These are phyloP conservation scores for Wickerhamomyces tratensis DNA, from an alignment of 805 yeast species.

Conservation along the genomic window DNA sequence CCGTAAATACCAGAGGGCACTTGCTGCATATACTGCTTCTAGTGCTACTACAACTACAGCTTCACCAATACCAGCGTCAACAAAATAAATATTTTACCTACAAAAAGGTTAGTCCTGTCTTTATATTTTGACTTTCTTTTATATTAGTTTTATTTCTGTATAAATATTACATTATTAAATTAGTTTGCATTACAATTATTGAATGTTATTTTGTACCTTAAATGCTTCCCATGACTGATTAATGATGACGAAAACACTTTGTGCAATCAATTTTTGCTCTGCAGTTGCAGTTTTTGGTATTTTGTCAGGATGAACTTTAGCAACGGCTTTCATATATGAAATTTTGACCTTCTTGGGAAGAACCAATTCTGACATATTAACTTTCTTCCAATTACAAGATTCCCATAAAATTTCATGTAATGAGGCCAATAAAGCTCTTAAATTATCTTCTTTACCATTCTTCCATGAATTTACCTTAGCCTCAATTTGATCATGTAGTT, in stretches of 20 bases:
- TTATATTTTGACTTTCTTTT: too few species aligned
- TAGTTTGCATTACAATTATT: constrained; percentile 5
- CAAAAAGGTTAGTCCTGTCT: too few species aligned
- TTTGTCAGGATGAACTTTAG: constrained; percentile 87
- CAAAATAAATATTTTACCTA: too few species aligned
- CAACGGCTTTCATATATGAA: constrained; percentile 80
- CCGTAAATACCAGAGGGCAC: constrained; percentile 31
- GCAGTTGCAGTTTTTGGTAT: constrained; percentile 44
- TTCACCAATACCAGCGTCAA: too few species aligned
- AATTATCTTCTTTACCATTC: constrained; percentile 66
- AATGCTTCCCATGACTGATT: constrained; percentile 89
- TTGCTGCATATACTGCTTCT: constrained; percentile 1
- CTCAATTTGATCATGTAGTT: constrained; percentile 55
- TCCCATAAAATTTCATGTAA: constrained; percentile 64
- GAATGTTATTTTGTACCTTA: constrained; percentile 45
- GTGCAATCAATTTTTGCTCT: constrained; percentile 77
- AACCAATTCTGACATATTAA: constrained; percentile 67
- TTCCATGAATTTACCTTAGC: constrained; percentile 52
- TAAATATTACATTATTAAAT: background rate
- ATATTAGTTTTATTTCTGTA: background rate
- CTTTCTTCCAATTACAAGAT: constrained; percentile 53
- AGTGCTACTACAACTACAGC: background rate
- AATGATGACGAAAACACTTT: constrained; percentile 72
- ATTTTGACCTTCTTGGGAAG: constrained; percentile 85
- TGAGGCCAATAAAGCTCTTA: constrained; percentile 67